Conservation (phyloP, 2,329 filamentous ascomycete species). For the Immersiporthe knoxdaviesiana region DNA sequence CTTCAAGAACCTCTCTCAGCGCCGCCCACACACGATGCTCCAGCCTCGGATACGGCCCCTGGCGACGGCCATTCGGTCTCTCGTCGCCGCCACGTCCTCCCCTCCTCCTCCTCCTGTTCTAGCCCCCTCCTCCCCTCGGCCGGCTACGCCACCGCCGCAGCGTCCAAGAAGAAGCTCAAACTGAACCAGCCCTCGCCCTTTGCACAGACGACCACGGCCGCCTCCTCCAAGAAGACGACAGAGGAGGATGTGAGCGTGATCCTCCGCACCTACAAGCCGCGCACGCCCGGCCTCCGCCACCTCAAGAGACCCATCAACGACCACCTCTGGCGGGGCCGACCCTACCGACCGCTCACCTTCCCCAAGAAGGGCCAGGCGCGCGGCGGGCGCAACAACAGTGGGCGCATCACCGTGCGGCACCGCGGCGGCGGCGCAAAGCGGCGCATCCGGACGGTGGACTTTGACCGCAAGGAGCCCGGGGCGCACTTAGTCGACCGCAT, state of each 20-base stretch:
- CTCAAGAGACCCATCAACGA: slow-evolving; percentile 91
- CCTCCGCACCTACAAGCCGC: slow-evolving; percentile 87
- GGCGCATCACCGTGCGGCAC: slow-evolving; percentile 85
- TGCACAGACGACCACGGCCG: slow-evolving; percentile 9
- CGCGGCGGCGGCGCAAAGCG: slow-evolving; percentile 90
- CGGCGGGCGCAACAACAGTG: slow-evolving; percentile 88
- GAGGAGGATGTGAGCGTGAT: slow-evolving; percentile 46
- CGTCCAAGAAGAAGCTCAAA: slow-evolving; percentile 30
- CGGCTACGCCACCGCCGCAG: slow-evolving; percentile 33
- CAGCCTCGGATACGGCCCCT: slow-evolving; percentile 65
- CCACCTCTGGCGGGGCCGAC: slow-evolving; percentile 93
- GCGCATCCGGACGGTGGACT: slow-evolving; percentile 90
- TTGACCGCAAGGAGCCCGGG: slow-evolving; percentile 75
- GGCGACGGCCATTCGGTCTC: slow-evolving; percentile 33
- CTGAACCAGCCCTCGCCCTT: slow-evolving; percentile 28
- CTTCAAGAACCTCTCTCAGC: neutral
- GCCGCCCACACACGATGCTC: slow-evolving; percentile 54
- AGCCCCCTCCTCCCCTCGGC: slow-evolving; percentile 27
- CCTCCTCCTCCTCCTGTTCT: slow-evolving; percentile 22
- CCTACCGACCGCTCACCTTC: slow-evolving; percentile 80
- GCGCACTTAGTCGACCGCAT: slow-evolving; percentile 90
- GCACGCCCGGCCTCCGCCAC: slow-evolving; percentile 91
- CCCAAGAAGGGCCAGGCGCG: slow-evolving; percentile 91
- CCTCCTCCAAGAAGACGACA: slow-evolving; percentile 30
- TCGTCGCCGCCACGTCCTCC: slow-evolving; percentile 27